A percentile compares a stretch with the other conserved stretches of the same genome.
Conservation (phyloP, 2,329 filamentous ascomycete genomes). For the Sporothrix inflata region DNA sequence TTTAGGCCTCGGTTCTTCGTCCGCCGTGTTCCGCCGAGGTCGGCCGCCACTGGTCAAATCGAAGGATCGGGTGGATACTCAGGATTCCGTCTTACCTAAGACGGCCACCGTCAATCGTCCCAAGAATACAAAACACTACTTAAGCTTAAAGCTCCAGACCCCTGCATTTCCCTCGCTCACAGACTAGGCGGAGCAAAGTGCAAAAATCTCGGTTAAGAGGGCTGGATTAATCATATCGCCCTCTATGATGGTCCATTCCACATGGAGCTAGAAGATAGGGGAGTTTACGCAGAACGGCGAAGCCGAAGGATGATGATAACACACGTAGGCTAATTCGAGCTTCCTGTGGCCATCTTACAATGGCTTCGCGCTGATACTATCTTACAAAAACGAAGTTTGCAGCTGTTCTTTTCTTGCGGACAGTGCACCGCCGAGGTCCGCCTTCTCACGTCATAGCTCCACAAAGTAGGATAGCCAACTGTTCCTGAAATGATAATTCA, state of each 20-base stretch:
- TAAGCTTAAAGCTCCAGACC: background rate
- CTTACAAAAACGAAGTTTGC: slow-evolving; percentile 4
- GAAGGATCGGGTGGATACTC: slow-evolving; percentile 3
- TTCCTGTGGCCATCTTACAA: slow-evolving; percentile 2
- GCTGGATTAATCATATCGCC: background rate
- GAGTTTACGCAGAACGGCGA: slow-evolving; percentile 3
- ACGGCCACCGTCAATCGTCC: background rate
- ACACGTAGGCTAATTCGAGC: slow-evolving; percentile 4
- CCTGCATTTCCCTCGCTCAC: background rate
- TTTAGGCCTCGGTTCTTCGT: background rate
- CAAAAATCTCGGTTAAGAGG: background rate
- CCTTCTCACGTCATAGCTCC: background rate
- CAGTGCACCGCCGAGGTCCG: slow-evolving; percentile 3
- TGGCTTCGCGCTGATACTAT: background rate
- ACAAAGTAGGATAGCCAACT: background rate
- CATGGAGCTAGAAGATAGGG: background rate
- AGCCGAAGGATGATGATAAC: slow-evolving; percentile 1
- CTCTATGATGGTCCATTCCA: background rate
- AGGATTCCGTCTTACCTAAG: background rate
- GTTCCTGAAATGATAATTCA: slow-evolving; percentile 6
- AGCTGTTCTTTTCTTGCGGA: slow-evolving; percentile 4
- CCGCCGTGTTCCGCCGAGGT: slow-evolving; percentile 20
- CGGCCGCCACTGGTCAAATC: background rate
- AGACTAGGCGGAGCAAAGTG: background rate
- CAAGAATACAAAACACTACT: background rate